Base-by-base conservation (phyloP, 768 basidiomycete species). In the Termitomyces sp. region DNA sequence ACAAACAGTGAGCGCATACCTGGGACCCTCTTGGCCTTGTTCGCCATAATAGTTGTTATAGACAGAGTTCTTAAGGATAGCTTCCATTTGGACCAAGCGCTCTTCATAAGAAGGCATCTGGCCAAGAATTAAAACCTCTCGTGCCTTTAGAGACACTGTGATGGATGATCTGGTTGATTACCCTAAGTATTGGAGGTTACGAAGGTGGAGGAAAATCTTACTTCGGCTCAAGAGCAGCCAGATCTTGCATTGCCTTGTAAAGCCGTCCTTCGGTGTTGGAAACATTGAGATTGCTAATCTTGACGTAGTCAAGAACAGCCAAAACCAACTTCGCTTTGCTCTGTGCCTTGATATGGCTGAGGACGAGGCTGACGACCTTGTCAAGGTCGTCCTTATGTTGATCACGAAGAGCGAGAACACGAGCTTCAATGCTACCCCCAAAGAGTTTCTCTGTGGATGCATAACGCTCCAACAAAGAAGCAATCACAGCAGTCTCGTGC, bases 101-200 rank as follows among this genome's bases (percentile, higher is more conserved):
- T 98, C 97, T 67, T 98, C 94, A 68, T 92, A 96, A 14, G 94
- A 96, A 6, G 97, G 97, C 84, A 99, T 90, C 70, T 96, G 93
- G 48, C 92, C 92, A 33, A 93, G 81, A 66, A 99, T 98, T 48
- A 98, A 81, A 7, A 97, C 97, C 76, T 99, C 97, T 47, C 97
- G 90, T 43, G 97, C 97, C 73, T 96, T 98, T 62, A 99, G 74
- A 3, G 95, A 83, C 36, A 98, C 95, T 56, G 87, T 79, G 32
- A 86, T 91, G n/a, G 95, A 96, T 6, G 93, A 93, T 67, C 90
- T 92, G 63, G 46, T 30, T 58, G 3, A 49, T 13, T 46, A n/a
- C 43, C 46, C 33, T 48, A 32, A 54, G 54, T 56, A 51, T 56
- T 22, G 26, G 24, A 38, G 10, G 12, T 14, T 33, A 20, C 40